These are phyloP conservation scores for Vitis amurensis DNA, from an alignment of 164 flowering plant genomes.

Conservation along the genomic window DNA sequence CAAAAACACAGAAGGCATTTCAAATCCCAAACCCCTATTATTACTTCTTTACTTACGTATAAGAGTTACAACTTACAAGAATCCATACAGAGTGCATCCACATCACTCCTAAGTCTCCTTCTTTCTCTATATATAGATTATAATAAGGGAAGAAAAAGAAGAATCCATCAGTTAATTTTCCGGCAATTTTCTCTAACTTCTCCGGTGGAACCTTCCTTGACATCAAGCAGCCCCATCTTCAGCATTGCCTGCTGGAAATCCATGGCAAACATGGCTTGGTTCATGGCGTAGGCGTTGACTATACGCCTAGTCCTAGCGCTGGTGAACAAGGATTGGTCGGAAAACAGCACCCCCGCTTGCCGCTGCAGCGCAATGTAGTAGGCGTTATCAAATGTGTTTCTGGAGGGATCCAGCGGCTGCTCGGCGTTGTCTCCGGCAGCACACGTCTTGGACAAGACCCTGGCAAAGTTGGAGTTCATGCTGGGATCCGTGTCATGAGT, in stretches of 20 bases:
- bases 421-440: conserved; percentile 62
- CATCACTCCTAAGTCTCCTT: too few relatives aligned
- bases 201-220: conserved; percentile 63
- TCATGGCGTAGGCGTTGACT: conserved; percentile 66
- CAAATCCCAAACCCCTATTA: too few relatives aligned
- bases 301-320: conserved; percentile 46
- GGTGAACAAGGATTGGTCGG: conserved; percentile 65
- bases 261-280: conserved; percentile 75
- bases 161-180: conserved; percentile 41
- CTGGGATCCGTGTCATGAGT: conserved; percentile 51
- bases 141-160: neutral
- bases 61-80: too few relatives aligned
- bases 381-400: conserved; percentile 61
- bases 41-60: too few relatives aligned
- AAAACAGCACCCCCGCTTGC: conserved; percentile 59
- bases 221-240: conserved; percentile 77
- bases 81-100: too few relatives aligned
- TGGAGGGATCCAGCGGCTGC: conserved; percentile 58
- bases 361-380: conserved; percentile 51
- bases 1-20: too few relatives aligned
- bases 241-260: conserved; percentile 78
- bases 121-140: too few relatives aligned
- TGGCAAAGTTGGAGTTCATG: conserved; percentile 47
- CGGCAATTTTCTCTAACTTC: conserved; percentile 71
- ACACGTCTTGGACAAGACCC: conserved; percentile 55